phyloP scores from a whole-genome alignment of 148 eudicot species.

The Vaccinium macrocarpon region DNA sequence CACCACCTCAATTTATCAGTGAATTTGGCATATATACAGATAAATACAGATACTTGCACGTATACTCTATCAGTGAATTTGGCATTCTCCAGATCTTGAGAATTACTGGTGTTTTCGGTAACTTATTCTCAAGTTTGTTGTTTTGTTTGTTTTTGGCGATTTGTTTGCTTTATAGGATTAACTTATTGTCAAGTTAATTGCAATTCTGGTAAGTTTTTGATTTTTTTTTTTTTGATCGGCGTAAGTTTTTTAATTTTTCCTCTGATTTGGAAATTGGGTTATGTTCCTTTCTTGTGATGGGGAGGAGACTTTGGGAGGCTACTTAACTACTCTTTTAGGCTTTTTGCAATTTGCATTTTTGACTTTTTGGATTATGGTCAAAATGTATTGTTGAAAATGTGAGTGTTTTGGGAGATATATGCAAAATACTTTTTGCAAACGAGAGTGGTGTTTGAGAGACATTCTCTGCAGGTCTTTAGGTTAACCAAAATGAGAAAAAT shows the following conservation, averaged over 20 bases:
- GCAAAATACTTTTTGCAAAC: too few relatives aligned
- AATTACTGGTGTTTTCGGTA: not conserved
- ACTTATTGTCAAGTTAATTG: not conserved
- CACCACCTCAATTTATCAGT: not conserved
- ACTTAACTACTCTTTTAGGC: too few relatives aligned
- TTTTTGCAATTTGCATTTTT: too few relatives aligned
- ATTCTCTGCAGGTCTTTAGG: too few relatives aligned
- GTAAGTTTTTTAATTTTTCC: not conserved
- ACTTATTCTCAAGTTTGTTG: not conserved
- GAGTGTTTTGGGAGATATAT: too few relatives aligned
- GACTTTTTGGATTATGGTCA: too few relatives aligned
- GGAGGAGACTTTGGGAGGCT: not conserved
- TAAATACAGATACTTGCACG: too few relatives aligned
- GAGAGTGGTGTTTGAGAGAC: too few relatives aligned
- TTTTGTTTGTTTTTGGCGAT: not conserved
- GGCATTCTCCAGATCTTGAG: not conserved
- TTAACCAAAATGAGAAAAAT: too few relatives aligned
- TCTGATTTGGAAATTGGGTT: not conserved
- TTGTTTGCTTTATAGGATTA: not conserved
- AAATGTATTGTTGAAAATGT: too few relatives aligned
- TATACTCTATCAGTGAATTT: not conserved
- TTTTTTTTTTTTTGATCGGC: too few relatives aligned
- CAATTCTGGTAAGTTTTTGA: not conserved
- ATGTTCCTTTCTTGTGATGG: not conserved
- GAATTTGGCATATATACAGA: not conserved